Evolutionary conservation across 768 basidiomycete genomes (phyloP).

Genomic region (Antrodiella citrinella): DNA sequence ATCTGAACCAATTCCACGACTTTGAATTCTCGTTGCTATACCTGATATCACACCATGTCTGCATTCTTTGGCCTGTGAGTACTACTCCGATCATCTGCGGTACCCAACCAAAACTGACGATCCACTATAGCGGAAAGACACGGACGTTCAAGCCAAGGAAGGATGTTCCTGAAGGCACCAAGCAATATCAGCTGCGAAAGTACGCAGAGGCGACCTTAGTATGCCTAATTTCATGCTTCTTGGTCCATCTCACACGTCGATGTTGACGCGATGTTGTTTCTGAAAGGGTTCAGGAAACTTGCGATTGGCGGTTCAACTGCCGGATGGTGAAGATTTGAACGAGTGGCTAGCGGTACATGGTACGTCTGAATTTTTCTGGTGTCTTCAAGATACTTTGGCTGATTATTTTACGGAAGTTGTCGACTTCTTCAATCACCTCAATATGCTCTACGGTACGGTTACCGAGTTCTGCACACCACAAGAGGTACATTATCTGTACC

Average conservation of each 20-base stretch:
- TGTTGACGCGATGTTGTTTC: not conserved
- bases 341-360: conserved; percentile 99
- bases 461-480: conserved; percentile 96
- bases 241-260: not conserved
- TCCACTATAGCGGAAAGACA: conserved; percentile 62
- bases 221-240: conserved; percentile 14
- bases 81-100: not conserved
- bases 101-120: not conserved
- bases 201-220: conserved; percentile 95
- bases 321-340: conserved; percentile 94
- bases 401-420: conserved; percentile 51
- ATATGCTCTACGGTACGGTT: conserved; percentile 98
- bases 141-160: conserved; percentile 95
- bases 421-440: conserved; percentile 99
- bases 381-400: conserved; percentile 1
- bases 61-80: conserved; percentile 12
- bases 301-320: conserved; percentile 83
- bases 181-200: conserved; percentile 96
- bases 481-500: conserved; percentile 47
- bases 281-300: conserved; percentile 90
- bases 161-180: conserved; percentile 91
- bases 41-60: conserved; percentile 7
- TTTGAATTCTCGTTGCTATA: too few relatives aligned
- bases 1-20: not conserved
- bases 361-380: conserved; percentile 23